Conservation (phyloP, 2,329 filamentous ascomycete genomes). For the Fonsecaea pugnacius region DNA sequence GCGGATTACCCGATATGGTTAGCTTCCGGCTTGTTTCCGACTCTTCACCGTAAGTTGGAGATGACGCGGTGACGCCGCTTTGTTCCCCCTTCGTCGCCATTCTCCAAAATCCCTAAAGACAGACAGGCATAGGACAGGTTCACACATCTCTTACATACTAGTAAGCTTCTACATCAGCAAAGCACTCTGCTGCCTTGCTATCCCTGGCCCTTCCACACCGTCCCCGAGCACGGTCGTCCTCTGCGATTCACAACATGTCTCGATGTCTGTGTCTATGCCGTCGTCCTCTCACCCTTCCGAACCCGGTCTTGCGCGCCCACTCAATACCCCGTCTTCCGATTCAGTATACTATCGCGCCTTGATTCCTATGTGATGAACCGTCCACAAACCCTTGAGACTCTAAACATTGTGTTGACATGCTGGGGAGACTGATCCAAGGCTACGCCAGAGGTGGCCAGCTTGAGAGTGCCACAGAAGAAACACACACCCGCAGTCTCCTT, state of each 20-base stretch:
- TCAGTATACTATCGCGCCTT: constrained; percentile 5
- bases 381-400: background rate
- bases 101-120: background rate
- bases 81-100: background rate
- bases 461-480: constrained; percentile 55
- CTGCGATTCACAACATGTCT: constrained; percentile 16
- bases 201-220: background rate
- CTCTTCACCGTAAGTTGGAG: constrained; percentile 13
- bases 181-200: constrained; percentile 5
- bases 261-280: constrained; percentile 11
- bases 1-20: constrained; percentile 6
- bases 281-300: background rate
- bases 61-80: constrained; percentile 1
- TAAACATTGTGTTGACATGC: constrained; percentile 23
- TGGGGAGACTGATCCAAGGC: constrained; percentile 34
- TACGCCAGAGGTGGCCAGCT: constrained; percentile 30
- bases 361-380: background rate
- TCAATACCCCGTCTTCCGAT: constrained; percentile 7
- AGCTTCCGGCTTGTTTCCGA: background rate
- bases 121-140: background rate
- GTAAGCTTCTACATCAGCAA: constrained; percentile 9
- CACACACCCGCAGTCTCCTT: constrained; percentile 54
- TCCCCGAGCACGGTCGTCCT: background rate
- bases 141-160: background rate
- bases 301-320: background rate